Evolutionary conservation across 805 yeast species (phyloP), one percentile per base, ranked within the genome.

Genomic region (Torulaspora delbrueckii): DNA sequence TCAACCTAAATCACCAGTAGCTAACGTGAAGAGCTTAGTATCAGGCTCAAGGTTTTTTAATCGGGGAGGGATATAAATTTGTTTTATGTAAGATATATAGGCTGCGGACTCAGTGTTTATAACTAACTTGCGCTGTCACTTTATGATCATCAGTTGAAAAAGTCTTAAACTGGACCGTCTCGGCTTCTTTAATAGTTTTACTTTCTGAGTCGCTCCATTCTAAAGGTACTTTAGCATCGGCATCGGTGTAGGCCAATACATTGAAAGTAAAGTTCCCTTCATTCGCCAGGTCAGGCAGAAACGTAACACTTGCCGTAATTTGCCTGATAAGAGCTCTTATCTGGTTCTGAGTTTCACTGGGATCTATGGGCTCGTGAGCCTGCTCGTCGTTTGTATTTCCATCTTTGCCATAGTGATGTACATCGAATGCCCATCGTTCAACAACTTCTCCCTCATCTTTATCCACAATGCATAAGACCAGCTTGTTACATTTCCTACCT

Each of bases 321-420:
- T 90, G 97, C 43, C 96, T 76, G 32, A 90, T 80, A 5, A 90
- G 81, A 0, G 88, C 79, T 62, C 86, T 91, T n/a, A 89, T 86
- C 53, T 88, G 93, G 42, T 67, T 70, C 53, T 84, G 90, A 3
- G 82, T 77, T 26, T 75, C 76, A 32, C 30, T 40, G 13, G 41
- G 36, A 2, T 73, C 78, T 26, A 58, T 68, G 19, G 68, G 52
- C 18, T 43, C 46, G 12, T 45, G 51, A 7, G 38, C 41, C 9
- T 40, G 46, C 5, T 39, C 49, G 10, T 16, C 33, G 5, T 45
- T 49, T 6, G 45, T 47, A 1, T 13, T 45, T 2, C 32, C 50
- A 5, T 45, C 47, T 7, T 50, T 52, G 8, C 54, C 45, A 2
- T 56, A 62, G 8, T 69, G 58, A 2, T 79, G 77, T 5, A 88